Conservation (phyloP, 2,329 filamentous ascomycete species). For the Ramichloridium luteum region DNA sequence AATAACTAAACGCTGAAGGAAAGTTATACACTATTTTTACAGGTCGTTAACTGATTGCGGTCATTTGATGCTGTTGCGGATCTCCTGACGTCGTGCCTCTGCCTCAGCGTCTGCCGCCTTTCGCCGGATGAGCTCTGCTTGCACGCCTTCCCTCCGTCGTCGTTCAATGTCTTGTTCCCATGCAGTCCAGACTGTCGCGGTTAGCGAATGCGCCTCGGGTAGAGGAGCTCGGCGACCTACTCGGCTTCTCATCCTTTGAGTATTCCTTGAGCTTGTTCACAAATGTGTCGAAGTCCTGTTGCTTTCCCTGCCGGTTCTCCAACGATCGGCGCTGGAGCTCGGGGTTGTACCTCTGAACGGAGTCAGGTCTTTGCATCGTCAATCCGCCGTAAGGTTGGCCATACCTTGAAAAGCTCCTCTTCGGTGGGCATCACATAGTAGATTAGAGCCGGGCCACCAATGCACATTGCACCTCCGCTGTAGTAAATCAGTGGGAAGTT, state of each 20-base stretch:
- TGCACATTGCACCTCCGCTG: constrained; percentile 58
- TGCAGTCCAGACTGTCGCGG: constrained; percentile 23
- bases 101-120: constrained; percentile 18
- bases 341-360: constrained; percentile 65
- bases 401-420: constrained; percentile 70
- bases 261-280: constrained; percentile 74
- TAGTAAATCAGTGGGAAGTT: constrained; percentile 4
- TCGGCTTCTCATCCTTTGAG: constrained; percentile 82
- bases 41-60: no score
- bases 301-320: constrained; percentile 61
- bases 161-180: constrained; percentile 24
- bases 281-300: constrained; percentile 84
- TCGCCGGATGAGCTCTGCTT: constrained; percentile 20
- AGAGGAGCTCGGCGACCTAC: constrained; percentile 39
- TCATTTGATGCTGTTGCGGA: constrained; percentile 22
- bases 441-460: constrained; percentile 78
- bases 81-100: constrained; percentile 21
- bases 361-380: constrained; percentile 6
- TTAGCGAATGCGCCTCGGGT: not conserved
- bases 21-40: no score
- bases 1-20: no score
- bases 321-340: constrained; percentile 81
- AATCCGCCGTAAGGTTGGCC: constrained; percentile 6
- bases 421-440: constrained; percentile 72
- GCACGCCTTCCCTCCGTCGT: constrained; percentile 15